Conservation (phyloP, 2,329 filamentous ascomycete species). For the Zopfia rhizophila region DNA sequence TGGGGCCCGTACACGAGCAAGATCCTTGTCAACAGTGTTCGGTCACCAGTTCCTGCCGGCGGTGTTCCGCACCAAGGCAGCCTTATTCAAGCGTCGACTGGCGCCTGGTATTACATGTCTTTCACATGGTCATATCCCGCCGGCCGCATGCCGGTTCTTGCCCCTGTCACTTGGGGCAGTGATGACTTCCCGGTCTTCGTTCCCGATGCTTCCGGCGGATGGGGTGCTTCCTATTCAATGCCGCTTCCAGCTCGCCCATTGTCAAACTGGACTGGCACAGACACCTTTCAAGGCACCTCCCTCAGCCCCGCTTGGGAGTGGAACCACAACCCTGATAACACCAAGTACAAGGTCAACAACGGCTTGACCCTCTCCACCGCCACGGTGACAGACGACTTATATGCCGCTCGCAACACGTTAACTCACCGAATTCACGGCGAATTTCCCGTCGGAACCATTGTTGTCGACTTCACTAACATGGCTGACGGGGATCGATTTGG, state of each 20-base stretch:
- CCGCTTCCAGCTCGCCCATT: constrained; percentile 24
- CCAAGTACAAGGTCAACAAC: constrained; percentile 54
- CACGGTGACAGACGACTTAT: constrained; percentile 61
- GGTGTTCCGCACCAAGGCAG: constrained; percentile 64
- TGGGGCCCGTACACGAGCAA: constrained; percentile 63
- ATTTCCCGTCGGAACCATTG: constrained; percentile 55
- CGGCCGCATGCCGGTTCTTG: constrained; percentile 65
- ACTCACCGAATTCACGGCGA: constrained; percentile 49
- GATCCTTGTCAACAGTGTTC: constrained; percentile 53
- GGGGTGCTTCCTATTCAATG: constrained; percentile 55
- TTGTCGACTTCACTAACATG: constrained; percentile 59
- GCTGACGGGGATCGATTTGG: constrained; percentile 62
- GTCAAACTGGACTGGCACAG: constrained; percentile 45
- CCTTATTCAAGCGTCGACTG: constrained; percentile 60
- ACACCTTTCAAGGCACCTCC: constrained; percentile 55
- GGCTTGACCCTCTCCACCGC: constrained; percentile 58
- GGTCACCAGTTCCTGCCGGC: constrained; percentile 52
- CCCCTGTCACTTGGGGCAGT: constrained; percentile 61
- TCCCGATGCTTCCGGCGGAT: constrained; percentile 52
- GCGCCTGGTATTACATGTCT: constrained; percentile 68
- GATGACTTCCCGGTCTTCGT: constrained; percentile 61
- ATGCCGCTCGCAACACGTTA: constrained; percentile 48
- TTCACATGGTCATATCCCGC: constrained; percentile 65
- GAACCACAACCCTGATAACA: constrained; percentile 67
- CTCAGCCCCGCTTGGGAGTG: constrained; percentile 63